Percentiles rank a stretch among this genome's conserved stretches.
Conservation (phyloP, 2,329 filamentous ascomycete species). For the Cryphonectria naterciae region DNA sequence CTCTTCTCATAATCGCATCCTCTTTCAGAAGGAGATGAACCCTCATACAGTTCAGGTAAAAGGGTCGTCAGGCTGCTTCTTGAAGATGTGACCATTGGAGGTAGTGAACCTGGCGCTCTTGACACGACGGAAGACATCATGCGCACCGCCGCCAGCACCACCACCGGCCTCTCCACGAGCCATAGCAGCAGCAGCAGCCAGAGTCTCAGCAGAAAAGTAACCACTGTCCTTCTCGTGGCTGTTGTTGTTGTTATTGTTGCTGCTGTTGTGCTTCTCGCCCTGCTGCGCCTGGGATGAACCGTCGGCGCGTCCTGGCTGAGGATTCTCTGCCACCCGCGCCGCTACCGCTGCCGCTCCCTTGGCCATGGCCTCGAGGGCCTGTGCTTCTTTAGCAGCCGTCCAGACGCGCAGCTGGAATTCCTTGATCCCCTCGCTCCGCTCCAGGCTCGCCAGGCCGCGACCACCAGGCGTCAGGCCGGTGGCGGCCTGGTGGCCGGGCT, state of each 20-base stretch:
- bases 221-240: neutral
- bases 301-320: neutral
- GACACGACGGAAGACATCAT: neutral
- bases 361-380: conserved; percentile 1
- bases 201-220: neutral
- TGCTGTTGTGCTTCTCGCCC: neutral
- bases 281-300: neutral
- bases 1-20: neutral
- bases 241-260: neutral
- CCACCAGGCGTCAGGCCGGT: neutral
- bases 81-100: neutral
- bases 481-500: neutral
- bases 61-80: neutral
- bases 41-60: neutral
- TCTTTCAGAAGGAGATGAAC: neutral
- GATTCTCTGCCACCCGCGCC: neutral
- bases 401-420: conserved; percentile 13
- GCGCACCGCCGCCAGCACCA: too few relatives aligned
- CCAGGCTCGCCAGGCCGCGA: neutral
- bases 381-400: neutral
- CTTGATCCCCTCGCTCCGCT: conserved; percentile 13
- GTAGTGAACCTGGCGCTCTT: neutral
- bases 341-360: neutral
- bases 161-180: neutral
- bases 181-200: neutral